Evolutionary conservation across 495 filamentous ascomycete species (phyloP).

Genomic region (Xylaria venustula): DNA sequence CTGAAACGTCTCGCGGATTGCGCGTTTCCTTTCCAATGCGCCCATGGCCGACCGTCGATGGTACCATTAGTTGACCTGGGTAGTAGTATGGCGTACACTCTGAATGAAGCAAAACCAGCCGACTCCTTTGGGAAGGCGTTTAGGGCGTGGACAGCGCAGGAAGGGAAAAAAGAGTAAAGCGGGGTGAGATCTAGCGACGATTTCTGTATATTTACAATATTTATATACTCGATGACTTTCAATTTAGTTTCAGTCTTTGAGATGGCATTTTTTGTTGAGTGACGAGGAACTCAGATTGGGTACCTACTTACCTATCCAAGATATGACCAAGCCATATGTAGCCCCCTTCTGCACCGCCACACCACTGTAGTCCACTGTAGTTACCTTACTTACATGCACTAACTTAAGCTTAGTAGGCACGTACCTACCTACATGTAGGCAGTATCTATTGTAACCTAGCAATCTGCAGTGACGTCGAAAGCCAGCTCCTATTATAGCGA

Average conservation of each 20-base stretch:
- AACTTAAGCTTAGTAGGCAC: no score
- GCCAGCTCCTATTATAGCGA: conserved; percentile 1
- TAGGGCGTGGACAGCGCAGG: conserved; percentile 14
- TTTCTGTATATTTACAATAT: neutral
- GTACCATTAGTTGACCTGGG: conserved; percentile 66
- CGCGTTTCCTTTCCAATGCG: conserved; percentile 90
- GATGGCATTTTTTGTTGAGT: no score
- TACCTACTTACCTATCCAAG: no score
- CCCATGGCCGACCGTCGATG: conserved; percentile 79
- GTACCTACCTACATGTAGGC: no score
- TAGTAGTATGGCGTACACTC: neutral
- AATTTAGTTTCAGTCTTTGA: no score
- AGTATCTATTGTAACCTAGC: neutral
- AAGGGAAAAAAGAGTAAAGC: neutral
- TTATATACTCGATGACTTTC: neutral
- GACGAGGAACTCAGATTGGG: no score
- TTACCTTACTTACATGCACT: no score
- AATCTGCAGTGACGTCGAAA: conserved; percentile 7
- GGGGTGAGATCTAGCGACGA: neutral
- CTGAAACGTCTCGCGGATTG: conserved; percentile 63
- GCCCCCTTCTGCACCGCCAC: neutral
- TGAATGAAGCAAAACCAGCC: conserved; percentile 2
- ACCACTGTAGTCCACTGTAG: neutral
- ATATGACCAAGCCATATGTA: no score
- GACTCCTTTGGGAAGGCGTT: conserved; percentile 22